Percentiles rank a stretch among this genome's conserved stretches.
Evolutionary conservation across 345 rosid species (phyloP).

Genomic region (Combretum micranthum): DNA sequence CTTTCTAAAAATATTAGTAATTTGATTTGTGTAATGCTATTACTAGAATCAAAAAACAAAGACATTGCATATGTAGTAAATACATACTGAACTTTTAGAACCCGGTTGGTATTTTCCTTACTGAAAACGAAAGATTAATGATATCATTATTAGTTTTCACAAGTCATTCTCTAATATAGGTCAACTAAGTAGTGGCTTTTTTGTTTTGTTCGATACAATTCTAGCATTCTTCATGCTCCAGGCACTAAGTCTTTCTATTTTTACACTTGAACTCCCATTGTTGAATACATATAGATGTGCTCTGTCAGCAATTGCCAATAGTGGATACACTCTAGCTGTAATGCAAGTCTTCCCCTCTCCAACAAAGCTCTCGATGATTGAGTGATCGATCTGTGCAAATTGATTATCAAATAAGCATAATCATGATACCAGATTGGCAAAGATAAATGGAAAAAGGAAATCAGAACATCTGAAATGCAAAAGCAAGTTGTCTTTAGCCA

Average conservation of each 20-base stretch:
- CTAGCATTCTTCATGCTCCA: slow-evolving; percentile 62
- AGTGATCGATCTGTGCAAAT: slow-evolving; percentile 34
- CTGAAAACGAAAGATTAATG: too few species aligned
- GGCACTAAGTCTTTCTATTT: slow-evolving; percentile 34
- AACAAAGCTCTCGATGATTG: slow-evolving; percentile 48
- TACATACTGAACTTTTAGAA: too few species aligned
- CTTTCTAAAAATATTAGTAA: too few species aligned
- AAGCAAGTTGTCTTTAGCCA: background rate
- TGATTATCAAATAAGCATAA: background rate
- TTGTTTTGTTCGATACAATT: slow-evolving; percentile 5
- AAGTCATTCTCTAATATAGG: background rate
- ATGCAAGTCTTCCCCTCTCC: slow-evolving; percentile 47
- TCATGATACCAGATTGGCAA: background rate
- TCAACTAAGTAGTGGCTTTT: background rate
- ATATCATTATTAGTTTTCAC: too few species aligned
- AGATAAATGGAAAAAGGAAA: background rate
- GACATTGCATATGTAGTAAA: too few species aligned
- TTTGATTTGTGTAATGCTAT: too few species aligned
- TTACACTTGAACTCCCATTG: slow-evolving; percentile 34
- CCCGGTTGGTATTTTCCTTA: too few species aligned
- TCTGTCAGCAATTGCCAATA: slow-evolving; percentile 27
- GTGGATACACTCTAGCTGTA: slow-evolving; percentile 57
- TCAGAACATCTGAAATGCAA: background rate
- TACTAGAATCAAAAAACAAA: too few species aligned
- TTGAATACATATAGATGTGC: slow-evolving; percentile 38